Evolutionary conservation across 345 rosid species (phyloP).

Genomic region (Camelina sativa): DNA sequence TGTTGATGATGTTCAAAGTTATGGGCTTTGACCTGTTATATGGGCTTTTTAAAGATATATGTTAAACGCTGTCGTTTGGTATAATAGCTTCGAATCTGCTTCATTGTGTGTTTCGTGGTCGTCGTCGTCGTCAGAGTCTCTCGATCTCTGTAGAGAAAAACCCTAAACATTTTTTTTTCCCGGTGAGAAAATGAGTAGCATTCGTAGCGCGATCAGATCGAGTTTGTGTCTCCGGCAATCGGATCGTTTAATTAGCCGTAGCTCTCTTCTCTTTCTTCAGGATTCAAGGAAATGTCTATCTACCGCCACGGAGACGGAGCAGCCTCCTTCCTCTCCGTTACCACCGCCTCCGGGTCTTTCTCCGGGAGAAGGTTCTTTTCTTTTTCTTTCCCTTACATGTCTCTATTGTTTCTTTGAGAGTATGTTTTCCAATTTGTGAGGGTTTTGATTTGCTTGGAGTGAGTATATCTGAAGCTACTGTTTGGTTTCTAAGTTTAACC

Average conservation of each 20-base stretch:
- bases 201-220: slow-evolving; percentile 48
- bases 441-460: background rate
- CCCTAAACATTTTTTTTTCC: slow-evolving; percentile 37
- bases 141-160: slow-evolving; percentile 14
- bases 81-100: background rate
- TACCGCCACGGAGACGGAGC: slow-evolving; percentile 56
- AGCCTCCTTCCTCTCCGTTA: slow-evolving; percentile 45
- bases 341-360: slow-evolving; percentile 45
- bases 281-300: slow-evolving; percentile 53
- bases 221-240: slow-evolving; percentile 32
- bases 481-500: slow-evolving; percentile 20
- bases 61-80: slow-evolving; percentile 21
- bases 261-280: slow-evolving; percentile 41
- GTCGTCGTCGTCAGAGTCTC: background rate
- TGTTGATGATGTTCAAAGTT: background rate
- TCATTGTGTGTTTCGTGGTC: slow-evolving; percentile 4
- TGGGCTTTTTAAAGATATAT: background rate
- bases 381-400: background rate
- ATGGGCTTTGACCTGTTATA: background rate
- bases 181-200: slow-evolving; percentile 49
- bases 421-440: background rate
- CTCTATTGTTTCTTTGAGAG: background rate
- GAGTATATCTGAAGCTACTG: background rate
- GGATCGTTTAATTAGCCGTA: slow-evolving; percentile 18
- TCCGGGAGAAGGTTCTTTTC: slow-evolving; percentile 35